Evolutionary conservation across 2,329 filamentous ascomycete species (phyloP), one percentile per base, ranked within the genome.

Genomic region (Cryphonectria parasitica): DNA sequence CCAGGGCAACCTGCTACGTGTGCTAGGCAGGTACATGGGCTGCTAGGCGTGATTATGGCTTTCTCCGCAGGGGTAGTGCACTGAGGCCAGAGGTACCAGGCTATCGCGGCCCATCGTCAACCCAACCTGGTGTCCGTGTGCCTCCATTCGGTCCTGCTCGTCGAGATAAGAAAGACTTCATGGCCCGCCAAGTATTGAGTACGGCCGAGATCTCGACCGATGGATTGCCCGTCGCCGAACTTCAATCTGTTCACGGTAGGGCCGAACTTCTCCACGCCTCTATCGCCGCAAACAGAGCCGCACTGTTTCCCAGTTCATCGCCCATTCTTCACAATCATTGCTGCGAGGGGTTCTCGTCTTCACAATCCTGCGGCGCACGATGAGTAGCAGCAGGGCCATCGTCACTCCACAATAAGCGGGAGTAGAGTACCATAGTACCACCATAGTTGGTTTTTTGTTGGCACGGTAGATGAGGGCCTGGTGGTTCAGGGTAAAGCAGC

Each of bases 161-260:
- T 67, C 19, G 66, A 71, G 58, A 72, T 71, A 65, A 64, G 62
- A 66, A 34, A 63, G 61, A 64, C 6, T 56, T 61, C 54, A 68
- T 63, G 66, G 66, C 66, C 66, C 69, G 69, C 71, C 68, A 70
- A 63, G 65, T 56, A 43, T 31, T 45, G 64, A 72, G 64, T 72
- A 72, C 66, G 71, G 69, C 71, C 71, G 71, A 72, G 71, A 72
- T 71, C 71, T 72, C 66, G 56, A 64, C 71, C 71, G 71, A 71
- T 67, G 68, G 31, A 64, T 68, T 62, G 43, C 43, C 68, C 67
- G 69, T 66, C 41, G 68, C 45, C 63, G 69, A 64, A 28, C 66
- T 64, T 49, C 60, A 54, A 43, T 43, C 58, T 58, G 19, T 41
- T 62, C 60, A 41, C 60, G 36, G 34, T 34, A 58, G 54, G 54